Base-by-base conservation (phyloP, 2,329 filamentous ascomycete genomes). In the Huntiella savannae region DNA sequence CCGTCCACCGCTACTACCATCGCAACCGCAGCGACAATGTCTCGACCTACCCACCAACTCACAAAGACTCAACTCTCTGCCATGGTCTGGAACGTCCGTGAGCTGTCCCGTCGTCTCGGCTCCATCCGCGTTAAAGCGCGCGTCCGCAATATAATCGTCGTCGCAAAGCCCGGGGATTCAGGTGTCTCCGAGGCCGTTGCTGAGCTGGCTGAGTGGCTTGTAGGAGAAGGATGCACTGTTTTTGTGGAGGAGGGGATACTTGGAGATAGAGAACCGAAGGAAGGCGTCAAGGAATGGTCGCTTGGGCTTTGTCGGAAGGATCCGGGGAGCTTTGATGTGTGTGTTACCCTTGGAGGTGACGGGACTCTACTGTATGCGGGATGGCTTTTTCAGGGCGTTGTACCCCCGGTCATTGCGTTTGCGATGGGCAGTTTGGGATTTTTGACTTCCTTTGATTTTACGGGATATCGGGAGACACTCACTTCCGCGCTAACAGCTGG, bases 321-420 rank as follows among this genome's bases (percentile, higher is more conserved):
- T 49, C 88, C 88, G 3, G 85, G 94, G 55, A 80, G 76, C 0
- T 95, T 96, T 58, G 91, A 98, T 61, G 92, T 98, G 56, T 79
- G 92, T 44, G 75, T 98, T 40, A 92, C 88, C 0, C 71, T 94
- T 3, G 87, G 86, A 42, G 91, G 91, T 10, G 91, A 98, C 58
- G 91, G 91, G n/a, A 98, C 91, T 0, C 88, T 98, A 5, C 67
- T 98, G 8, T 96, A 94, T 58, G 83, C 88, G 3, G 93, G 85
- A 57, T 96, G 88, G 87, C 69, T 98, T 1, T 98, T 98, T 59
- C 91, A 98, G 63, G 77, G 83, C 37, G 82, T 96, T 40, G 88
- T 96, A 0, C 91, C 91, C 4, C 91, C 91, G 0, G 85, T 95
- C 1, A 67, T 98, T 51, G 88, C 85, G 51, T 96, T 98, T 60